Evolutionary conservation across 495 filamentous ascomycete species (phyloP).

Genomic region (Xylaria curta): DNA sequence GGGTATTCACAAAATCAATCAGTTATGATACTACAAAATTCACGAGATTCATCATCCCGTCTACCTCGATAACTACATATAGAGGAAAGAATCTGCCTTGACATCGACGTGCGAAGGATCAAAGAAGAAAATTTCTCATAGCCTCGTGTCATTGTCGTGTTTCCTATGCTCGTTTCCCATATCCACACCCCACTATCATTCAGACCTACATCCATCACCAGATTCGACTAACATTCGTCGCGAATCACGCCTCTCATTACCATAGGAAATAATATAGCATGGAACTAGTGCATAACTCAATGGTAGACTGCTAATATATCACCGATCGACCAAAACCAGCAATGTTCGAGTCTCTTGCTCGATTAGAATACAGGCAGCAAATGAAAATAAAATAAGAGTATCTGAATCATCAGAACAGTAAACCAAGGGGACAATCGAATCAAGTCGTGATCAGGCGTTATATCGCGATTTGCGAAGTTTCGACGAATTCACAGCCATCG

Average conservation of each 20-base stretch:
- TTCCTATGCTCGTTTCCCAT: conserved; percentile 12
- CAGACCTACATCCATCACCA: conserved; percentile 5
- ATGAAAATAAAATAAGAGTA: conserved; percentile 15
- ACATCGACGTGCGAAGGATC: neutral
- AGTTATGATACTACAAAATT: neutral
- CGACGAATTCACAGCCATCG: neutral
- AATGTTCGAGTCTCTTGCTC: conserved; percentile 11
- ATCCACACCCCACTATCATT: conserved; percentile 2
- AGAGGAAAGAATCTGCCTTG: conserved; percentile 3
- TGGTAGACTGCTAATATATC: conserved; percentile 20
- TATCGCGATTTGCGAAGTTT: neutral
- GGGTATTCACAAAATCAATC: neutral
- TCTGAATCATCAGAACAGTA: conserved; percentile 15
- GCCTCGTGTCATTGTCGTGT: neutral
- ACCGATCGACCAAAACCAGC: conserved; percentile 19
- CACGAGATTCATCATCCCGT: neutral
- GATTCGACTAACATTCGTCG: neutral
- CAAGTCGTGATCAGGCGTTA: neutral
- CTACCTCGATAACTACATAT: neutral
- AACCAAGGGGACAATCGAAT: neutral
- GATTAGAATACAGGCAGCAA: conserved; percentile 26
- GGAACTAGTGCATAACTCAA: conserved; percentile 20
- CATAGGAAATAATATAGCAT: conserved; percentile 24
- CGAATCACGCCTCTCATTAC: conserved; percentile 2
- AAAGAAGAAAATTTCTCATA: neutral